Evolutionary conservation across 1,139 yeast species (phyloP).

Genomic region (Kazachstania sp.): DNA sequence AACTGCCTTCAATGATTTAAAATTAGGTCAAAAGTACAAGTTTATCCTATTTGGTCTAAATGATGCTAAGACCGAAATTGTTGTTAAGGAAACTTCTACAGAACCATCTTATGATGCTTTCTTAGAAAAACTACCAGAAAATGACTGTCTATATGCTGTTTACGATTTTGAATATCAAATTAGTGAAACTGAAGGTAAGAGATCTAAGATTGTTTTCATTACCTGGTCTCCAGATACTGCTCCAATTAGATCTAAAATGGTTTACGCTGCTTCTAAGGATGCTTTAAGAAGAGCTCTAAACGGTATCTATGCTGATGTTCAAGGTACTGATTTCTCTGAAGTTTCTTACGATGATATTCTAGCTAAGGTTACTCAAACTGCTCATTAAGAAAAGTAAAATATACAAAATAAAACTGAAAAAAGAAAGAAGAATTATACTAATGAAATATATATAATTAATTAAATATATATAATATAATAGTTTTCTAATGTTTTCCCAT

Average conservation of each 20-base stretch:
- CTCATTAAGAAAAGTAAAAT: background rate
- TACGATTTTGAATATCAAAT: slow-evolving; percentile 94
- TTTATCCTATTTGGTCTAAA: slow-evolving; percentile 73
- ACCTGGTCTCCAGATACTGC: slow-evolving; percentile 99
- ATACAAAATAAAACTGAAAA: background rate
- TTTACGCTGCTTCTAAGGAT: slow-evolving; percentile 94
- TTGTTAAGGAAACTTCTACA: slow-evolving; percentile 77
- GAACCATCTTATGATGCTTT: slow-evolving; percentile 72
- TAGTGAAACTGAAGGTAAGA: slow-evolving; percentile 86
- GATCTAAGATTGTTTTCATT: slow-evolving; percentile 86
- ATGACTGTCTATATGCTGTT: slow-evolving; percentile 92
- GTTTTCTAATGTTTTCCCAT: too few relatives aligned
- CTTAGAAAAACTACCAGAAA: slow-evolving; percentile 82
- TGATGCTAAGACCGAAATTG: slow-evolving; percentile 79
- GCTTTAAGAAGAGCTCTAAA: slow-evolving; percentile 95
- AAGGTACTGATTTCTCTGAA: slow-evolving; percentile 97
- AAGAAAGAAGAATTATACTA: background rate
- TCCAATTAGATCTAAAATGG: slow-evolving; percentile 90
- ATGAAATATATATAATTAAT: too few relatives aligned
- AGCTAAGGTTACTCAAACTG: slow-evolving; percentile 53
- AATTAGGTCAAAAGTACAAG: slow-evolving; percentile 86
- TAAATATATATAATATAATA: too few relatives aligned
- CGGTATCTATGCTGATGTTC: slow-evolving; percentile 89
- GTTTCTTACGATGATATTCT: slow-evolving; percentile 89
- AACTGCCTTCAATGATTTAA: slow-evolving; percentile 87